Percentiles rank a stretch among this genome's conserved stretches.
Conservation (phyloP, 768 basidiomycete genomes). For the Cantharellus anzutake region DNA sequence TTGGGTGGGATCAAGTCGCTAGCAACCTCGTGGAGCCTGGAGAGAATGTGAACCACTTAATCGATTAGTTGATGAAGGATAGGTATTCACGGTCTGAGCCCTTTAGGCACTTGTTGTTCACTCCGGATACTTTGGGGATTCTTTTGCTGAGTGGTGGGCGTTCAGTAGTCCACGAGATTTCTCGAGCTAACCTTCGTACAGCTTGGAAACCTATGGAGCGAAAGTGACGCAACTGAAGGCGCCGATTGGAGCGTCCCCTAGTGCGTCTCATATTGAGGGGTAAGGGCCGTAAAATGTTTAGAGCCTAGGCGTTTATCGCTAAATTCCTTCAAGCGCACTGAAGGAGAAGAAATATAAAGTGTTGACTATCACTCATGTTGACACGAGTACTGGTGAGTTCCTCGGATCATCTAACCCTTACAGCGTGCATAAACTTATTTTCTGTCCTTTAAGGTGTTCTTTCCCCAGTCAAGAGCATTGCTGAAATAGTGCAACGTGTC, state of each 20-base stretch:
- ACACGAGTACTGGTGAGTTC: constrained; percentile 58
- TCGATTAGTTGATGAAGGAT: not conserved
- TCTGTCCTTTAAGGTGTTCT: constrained; percentile 41
- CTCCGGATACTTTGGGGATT: constrained; percentile 87
- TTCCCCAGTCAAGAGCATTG: constrained; percentile 62
- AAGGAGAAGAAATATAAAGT: constrained; percentile 69
- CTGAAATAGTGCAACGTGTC: constrained; percentile 46
- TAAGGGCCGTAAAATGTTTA: not conserved
- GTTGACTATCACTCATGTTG: constrained; percentile 87
- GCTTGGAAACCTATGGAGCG: constrained; percentile 76
- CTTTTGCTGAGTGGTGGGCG: constrained; percentile 67
- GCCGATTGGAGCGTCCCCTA: constrained; percentile 59
- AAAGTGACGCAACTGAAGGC: constrained; percentile 71
- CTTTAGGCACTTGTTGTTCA: constrained; percentile 51
- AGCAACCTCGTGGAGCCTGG: constrained; percentile 64
- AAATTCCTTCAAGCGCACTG: constrained; percentile 26
- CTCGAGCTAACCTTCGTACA: constrained; percentile 14
- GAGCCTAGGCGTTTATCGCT: not conserved
- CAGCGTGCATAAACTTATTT: not conserved
- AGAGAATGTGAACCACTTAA: constrained; percentile 23
- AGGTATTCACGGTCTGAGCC: not conserved
- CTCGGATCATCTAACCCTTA: too few relatives aligned
- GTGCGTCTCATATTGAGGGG: constrained; percentile 35
- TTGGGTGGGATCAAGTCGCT: constrained; percentile 94
- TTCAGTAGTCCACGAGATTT: not conserved